Percentiles rank a stretch among this genome's conserved stretches.
These are phyloP conservation scores for Pachysandra terminalis DNA, from an alignment of 164 flowering plant genomes.

Conservation along the genomic window DNA sequence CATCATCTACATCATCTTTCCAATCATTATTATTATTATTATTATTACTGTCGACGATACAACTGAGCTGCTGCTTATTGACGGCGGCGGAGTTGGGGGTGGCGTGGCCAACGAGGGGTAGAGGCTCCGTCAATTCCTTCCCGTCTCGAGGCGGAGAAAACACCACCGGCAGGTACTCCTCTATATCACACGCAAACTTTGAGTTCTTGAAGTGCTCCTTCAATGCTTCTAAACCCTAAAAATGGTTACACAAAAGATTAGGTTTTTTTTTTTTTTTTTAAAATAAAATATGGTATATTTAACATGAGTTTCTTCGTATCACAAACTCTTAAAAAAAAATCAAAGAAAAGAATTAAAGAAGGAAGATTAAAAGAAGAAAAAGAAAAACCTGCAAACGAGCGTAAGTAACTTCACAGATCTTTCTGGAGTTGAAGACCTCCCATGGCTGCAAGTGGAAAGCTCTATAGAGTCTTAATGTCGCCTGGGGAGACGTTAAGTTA, in stretches of 20 bases:
- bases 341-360: too few species aligned
- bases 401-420: constrained; percentile 84
- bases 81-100: not conserved
- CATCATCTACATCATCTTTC: too few species aligned
- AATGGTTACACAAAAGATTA: not conserved
- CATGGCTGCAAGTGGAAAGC: constrained; percentile 78
- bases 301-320: too few species aligned
- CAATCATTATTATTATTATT: not conserved
- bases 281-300: too few species aligned
- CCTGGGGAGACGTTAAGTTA: constrained; percentile 86
- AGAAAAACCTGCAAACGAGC: constrained; percentile 95
- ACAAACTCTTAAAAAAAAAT: too few species aligned
- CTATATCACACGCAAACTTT: constrained; percentile 73
- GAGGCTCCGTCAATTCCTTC: constrained; percentile 48
- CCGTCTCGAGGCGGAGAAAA: constrained; percentile 92
- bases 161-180: constrained; percentile 79
- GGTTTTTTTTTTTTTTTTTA: too few species aligned
- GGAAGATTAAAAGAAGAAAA: not conserved
- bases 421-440: constrained; percentile 92
- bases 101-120: constrained; percentile 40
- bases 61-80: not conserved
- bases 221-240: constrained; percentile 79
- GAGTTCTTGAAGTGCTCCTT: constrained; percentile 94
- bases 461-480: constrained; percentile 77
- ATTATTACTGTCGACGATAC: not conserved